Evolutionary conservation across 495 filamentous ascomycete species (phyloP).

Genomic region (Elaphomyces granulatus): DNA sequence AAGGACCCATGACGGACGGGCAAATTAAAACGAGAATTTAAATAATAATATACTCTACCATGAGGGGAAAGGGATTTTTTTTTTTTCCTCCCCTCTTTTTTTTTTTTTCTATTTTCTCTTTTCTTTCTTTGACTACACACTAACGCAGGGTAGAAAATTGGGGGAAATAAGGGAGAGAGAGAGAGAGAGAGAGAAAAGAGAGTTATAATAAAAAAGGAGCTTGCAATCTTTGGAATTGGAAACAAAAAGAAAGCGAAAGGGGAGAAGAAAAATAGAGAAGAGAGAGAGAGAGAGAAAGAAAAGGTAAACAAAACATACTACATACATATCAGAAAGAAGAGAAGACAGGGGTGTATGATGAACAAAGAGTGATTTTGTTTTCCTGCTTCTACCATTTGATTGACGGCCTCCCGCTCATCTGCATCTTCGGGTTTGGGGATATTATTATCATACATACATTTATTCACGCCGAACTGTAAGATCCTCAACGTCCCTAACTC

Average conservation of each 20-base stretch:
- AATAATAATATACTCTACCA: background rate
- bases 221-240: no score
- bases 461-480: background rate
- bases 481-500: background rate
- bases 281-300: conserved; percentile 9
- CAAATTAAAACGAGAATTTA: no score
- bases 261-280: conserved; percentile 6
- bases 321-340: conserved; percentile 10
- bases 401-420: background rate
- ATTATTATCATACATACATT: background rate
- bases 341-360: conserved; percentile 2
- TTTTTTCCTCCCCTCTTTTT: no score
- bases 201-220: no score
- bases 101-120: no score
- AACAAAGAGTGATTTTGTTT: background rate
- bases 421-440: background rate
- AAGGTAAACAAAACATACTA: no score
- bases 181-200: no score
- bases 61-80: no score
- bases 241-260: conserved; percentile 3
- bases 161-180: no score
- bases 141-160: no score
- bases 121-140: no score
- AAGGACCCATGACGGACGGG: no score
- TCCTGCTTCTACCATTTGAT: background rate